phyloP scores from a whole-genome alignment of 441 rosid genomes.

The Pelargonium citronellum region DNA sequence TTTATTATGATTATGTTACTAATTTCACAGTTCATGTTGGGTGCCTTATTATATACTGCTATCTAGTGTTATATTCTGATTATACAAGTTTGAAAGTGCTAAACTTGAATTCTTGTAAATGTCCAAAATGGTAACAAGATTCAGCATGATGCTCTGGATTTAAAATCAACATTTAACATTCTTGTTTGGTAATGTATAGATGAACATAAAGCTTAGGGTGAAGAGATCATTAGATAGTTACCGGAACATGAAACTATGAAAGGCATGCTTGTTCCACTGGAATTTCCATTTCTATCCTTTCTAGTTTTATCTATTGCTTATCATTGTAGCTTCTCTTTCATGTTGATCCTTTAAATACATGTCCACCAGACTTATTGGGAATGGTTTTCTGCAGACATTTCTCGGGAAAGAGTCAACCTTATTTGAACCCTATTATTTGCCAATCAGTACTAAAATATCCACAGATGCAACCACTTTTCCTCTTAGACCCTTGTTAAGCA shows the following conservation, averaged over 20 bases:
- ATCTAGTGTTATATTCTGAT: not conserved
- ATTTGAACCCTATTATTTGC: conserved; percentile 75
- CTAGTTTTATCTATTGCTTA: conserved; percentile 1
- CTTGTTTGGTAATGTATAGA: too few species aligned
- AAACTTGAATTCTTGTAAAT: not conserved
- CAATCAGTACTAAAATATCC: conserved; percentile 42
- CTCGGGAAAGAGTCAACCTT: conserved; percentile 56
- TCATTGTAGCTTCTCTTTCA: conserved; percentile 17
- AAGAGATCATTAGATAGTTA: too few species aligned
- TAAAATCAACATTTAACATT: too few species aligned
- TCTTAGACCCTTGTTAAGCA: conserved; percentile 65
- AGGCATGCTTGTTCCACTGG: too few species aligned
- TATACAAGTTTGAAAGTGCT: conserved; percentile 2
- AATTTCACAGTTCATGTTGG: conserved; percentile 1
- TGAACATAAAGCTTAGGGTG: too few species aligned
- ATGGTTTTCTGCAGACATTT: conserved; percentile 62
- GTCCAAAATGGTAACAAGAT: too few species aligned
- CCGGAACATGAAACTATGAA: too few species aligned
- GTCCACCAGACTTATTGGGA: conserved; percentile 20
- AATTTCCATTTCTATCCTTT: too few species aligned
- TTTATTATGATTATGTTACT: not conserved
- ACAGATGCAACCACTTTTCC: conserved; percentile 55
- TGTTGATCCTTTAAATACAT: conserved; percentile 29
- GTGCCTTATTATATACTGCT: not conserved
- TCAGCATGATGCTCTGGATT: too few species aligned